Percentiles rank a stretch among this genome's conserved stretches.
Evolutionary conservation across 78 protist species (phyloP).

Genomic region (Dictyostelium citrinum): DNA sequence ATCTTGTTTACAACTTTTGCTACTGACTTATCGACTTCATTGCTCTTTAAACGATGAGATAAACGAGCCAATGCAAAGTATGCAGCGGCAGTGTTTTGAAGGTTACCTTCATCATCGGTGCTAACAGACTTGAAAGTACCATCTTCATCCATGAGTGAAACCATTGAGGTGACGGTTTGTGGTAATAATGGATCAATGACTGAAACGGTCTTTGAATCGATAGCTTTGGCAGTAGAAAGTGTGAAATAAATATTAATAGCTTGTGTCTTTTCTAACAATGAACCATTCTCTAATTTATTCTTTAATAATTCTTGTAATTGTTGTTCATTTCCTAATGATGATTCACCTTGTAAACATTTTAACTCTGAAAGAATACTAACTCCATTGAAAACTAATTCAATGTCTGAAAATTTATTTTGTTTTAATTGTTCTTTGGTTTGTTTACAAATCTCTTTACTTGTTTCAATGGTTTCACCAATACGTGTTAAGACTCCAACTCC

Average conservation of each 20-base stretch:
- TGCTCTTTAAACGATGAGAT: conserved; percentile 21
- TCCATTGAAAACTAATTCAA: conserved; percentile 19
- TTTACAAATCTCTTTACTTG: neutral
- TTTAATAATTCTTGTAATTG: neutral
- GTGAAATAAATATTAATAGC: conserved; percentile 11
- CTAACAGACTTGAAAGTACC: conserved; percentile 1
- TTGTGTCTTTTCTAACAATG: neutral
- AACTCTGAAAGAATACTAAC: conserved; percentile 20
- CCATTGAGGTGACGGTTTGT: neutral
- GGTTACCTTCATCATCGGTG: neutral
- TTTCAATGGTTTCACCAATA: neutral
- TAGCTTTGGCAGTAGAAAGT: neutral
- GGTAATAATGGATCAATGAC: neutral
- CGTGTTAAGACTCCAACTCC: conserved; percentile 52
- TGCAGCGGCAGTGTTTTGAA: conserved; percentile 20
- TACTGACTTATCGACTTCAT: neutral
- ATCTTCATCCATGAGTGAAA: conserved; percentile 37
- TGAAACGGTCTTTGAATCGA: neutral
- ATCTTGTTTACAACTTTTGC: conserved; percentile 30
- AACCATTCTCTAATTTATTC: conserved; percentile 3
- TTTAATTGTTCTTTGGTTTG: neutral
- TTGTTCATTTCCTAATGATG: neutral
- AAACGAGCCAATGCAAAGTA: conserved; percentile 37
- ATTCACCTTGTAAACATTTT: conserved; percentile 8
- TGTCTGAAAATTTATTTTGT: neutral